A percentile compares a stretch with the other conserved stretches of the same genome.
These are phyloP conservation scores for Trichoderma koningiopsis DNA, from an alignment of 2,329 filamentous ascomycete species.

Conservation along the genomic window DNA sequence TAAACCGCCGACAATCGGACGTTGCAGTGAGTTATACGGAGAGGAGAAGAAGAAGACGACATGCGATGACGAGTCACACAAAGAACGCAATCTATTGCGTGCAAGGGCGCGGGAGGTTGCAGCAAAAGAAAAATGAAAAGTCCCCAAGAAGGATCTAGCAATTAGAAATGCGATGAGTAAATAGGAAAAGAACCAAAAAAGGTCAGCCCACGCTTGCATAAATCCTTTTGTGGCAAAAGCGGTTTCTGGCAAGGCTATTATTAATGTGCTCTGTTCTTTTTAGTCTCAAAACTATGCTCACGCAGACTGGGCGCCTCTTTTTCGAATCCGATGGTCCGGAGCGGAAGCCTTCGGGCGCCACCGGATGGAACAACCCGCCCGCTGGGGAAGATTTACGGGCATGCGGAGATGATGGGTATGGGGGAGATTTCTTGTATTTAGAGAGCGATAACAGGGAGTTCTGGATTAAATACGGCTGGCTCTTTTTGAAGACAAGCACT, in stretches of 20 bases:
- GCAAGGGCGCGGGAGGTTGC: not conserved
- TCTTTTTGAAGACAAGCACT: not conserved
- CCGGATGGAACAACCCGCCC: not conserved
- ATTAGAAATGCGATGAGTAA: constrained; percentile 3
- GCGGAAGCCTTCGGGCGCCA: constrained; percentile 13
- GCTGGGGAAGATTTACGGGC: not conserved
- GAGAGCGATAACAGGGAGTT: not conserved
- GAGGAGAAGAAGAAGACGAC: not conserved
- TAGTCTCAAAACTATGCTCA: not conserved
- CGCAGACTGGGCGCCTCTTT: not conserved
- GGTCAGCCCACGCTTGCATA: not conserved
- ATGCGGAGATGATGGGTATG: not conserved
- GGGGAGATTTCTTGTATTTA: not conserved
- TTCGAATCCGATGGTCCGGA: constrained; percentile 13
- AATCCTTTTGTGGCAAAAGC: constrained; percentile 8
- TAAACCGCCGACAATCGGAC: not conserved
- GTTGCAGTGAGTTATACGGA: not conserved
- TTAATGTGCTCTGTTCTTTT: constrained; percentile 4
- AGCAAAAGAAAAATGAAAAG: not conserved
- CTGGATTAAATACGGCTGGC: not conserved
- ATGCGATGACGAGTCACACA: constrained; percentile 8
- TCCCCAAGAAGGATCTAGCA: not conserved
- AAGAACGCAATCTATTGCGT: not conserved
- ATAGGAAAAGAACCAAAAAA: not conserved
- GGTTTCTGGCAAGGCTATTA: constrained; percentile 5